A percentile compares a stretch with the other conserved stretches of the same genome.
phyloP scores from a whole-genome alignment of 148 eudicot genomes.

The Vaccinium vitisidaea region DNA sequence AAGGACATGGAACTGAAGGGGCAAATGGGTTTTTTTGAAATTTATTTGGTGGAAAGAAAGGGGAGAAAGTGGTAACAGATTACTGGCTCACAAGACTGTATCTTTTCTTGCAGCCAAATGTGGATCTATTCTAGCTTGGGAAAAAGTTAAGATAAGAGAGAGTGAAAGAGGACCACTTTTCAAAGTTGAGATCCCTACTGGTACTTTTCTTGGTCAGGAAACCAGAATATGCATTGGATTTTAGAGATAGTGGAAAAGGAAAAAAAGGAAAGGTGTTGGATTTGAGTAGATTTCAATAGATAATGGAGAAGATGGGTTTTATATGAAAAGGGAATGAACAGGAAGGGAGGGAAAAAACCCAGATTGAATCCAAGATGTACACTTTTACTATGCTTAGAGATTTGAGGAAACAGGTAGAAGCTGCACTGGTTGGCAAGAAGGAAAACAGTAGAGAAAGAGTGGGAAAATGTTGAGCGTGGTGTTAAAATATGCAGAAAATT shows the following conservation, averaged over 20 bases:
- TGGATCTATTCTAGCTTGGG: background rate
- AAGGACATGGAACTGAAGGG: slow-evolving; percentile 1
- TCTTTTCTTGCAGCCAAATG: background rate
- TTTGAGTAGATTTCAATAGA: background rate
- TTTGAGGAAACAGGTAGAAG: background rate
- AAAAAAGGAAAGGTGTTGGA: background rate
- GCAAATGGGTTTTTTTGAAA: background rate
- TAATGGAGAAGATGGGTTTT: background rate
- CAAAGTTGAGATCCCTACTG: background rate
- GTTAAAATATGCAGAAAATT: slow-evolving; percentile 13
- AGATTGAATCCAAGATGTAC: slow-evolving; percentile 16
- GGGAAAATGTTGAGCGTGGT: background rate
- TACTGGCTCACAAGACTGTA: background rate
- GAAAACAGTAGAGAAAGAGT: background rate
- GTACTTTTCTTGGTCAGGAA: slow-evolving; percentile 10
- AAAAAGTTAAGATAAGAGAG: background rate
- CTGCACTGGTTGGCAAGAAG: slow-evolving; percentile 2
- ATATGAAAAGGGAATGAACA: slow-evolving; percentile 1
- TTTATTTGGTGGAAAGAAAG: background rate
- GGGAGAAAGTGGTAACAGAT: background rate
- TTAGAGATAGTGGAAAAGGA: background rate
- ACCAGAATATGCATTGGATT: background rate
- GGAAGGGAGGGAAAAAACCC: background rate
- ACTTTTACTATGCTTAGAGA: background rate
- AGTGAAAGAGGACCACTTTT: background rate